Conservation (phyloP, 495 filamentous ascomycete species). For the Penicillium daleae region DNA sequence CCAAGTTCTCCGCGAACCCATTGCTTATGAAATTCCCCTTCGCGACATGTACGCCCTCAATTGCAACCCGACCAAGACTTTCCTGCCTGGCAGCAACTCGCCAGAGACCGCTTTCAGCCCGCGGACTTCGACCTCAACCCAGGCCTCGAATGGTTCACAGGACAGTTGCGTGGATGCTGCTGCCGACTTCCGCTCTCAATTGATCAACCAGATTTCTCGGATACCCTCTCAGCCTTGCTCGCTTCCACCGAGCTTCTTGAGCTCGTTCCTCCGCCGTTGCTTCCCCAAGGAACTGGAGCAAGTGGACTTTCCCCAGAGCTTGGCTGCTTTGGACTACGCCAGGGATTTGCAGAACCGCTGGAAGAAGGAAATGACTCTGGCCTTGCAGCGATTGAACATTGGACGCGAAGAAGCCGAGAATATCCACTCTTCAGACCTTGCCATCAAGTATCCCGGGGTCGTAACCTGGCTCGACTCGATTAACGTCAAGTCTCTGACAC, state of each 20-base stretch:
- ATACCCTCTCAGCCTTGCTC: slow-evolving; percentile 66
- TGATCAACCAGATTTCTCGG: slow-evolving; percentile 66
- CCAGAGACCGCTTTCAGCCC: slow-evolving; percentile 40
- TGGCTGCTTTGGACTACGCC: slow-evolving; percentile 73
- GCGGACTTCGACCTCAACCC: slow-evolving; percentile 38
- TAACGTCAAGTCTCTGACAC: slow-evolving; percentile 57
- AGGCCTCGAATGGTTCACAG: slow-evolving; percentile 41
- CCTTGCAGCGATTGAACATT: slow-evolving; percentile 49
- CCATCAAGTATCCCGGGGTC: slow-evolving; percentile 53
- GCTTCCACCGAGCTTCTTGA: slow-evolving; percentile 69
- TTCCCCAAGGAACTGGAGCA: slow-evolving; percentile 59
- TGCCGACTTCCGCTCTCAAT: slow-evolving; percentile 62
- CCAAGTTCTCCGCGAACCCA: slow-evolving; percentile 66
- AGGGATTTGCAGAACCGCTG: slow-evolving; percentile 68
- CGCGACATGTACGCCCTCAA: slow-evolving; percentile 78
- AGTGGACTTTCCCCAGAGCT: slow-evolving; percentile 73
- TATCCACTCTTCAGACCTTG: slow-evolving; percentile 39
- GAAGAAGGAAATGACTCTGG: slow-evolving; percentile 59
- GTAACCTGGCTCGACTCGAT: slow-evolving; percentile 58
- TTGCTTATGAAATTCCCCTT: slow-evolving; percentile 71
- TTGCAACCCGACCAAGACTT: slow-evolving; percentile 54
- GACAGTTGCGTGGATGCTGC: slow-evolving; percentile 47
- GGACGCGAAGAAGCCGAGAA: slow-evolving; percentile 43
- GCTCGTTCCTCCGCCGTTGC: slow-evolving; percentile 64
- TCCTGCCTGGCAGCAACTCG: slow-evolving; percentile 35